Evolutionary conservation across 148 eudicot species (phyloP).

Genomic region (Spergularia marina): DNA sequence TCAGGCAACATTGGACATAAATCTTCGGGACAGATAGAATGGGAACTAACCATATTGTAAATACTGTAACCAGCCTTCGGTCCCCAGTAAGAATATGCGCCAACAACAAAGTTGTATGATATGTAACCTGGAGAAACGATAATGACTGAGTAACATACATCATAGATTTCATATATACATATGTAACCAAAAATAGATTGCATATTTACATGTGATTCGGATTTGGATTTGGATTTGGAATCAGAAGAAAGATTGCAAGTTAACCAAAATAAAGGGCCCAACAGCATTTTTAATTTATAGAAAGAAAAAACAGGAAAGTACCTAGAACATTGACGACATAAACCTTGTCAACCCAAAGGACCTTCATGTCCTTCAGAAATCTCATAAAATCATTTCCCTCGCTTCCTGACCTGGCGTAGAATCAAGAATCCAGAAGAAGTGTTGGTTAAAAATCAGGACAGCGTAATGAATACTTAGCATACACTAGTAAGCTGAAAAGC

Average conservation of each 20-base stretch:
- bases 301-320: constrained; percentile 33
- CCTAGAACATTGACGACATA: constrained; percentile 85
- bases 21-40: not conserved
- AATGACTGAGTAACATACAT: not conserved
- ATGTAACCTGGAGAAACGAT: constrained; percentile 61
- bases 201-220: too few species aligned
- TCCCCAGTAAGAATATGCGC: constrained; percentile 99
- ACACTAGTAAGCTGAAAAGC: not conserved
- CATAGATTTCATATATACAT: not conserved
- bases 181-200: too few species aligned
- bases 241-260: not conserved
- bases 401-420: constrained; percentile 36
- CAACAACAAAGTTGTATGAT: constrained; percentile 91
- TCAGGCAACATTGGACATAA: not conserved
- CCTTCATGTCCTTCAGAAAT: constrained; percentile 65
- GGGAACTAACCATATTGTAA: constrained; percentile 73
- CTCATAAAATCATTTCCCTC: constrained; percentile 35
- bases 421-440: constrained; percentile 11
- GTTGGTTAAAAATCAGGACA: not conserved
- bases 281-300: not conserved
- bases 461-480: not conserved
- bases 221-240: not conserved
- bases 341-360: constrained; percentile 60
- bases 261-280: constrained; percentile 1
- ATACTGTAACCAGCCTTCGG: constrained; percentile 96